Evolutionary conservation across 1,284 basidiomycete species (phyloP).

Genomic region (Microbotryomycetes sp.): DNA sequence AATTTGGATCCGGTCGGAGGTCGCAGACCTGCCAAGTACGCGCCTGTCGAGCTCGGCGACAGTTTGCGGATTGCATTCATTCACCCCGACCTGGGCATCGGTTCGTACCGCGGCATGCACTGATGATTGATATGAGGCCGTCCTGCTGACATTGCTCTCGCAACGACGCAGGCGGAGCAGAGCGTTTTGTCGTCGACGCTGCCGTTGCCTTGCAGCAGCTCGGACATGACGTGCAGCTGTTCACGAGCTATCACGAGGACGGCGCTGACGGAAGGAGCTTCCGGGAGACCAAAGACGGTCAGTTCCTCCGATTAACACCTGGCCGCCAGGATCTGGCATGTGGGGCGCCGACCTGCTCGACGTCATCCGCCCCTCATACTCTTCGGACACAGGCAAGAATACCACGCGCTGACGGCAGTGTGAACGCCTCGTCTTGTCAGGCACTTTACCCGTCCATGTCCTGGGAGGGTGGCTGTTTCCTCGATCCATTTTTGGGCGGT

Average conservation of each 20-base stretch:
- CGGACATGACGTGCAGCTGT: slow-evolving; percentile 84
- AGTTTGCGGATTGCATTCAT: slow-evolving; percentile 67
- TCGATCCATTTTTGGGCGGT: slow-evolving; percentile 62
- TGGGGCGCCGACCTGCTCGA: no score
- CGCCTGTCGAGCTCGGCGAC: slow-evolving; percentile 16
- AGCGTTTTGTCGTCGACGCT: slow-evolving; percentile 91
- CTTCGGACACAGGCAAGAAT: not conserved
- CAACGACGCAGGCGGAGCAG: slow-evolving; percentile 68
- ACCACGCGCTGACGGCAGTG: not conserved
- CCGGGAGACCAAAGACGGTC: slow-evolving; percentile 81
- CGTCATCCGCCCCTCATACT: not conserved
- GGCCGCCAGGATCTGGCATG: not conserved
- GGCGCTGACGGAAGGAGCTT: slow-evolving; percentile 57
- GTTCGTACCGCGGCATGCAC: slow-evolving; percentile 44
- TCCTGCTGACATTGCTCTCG: not conserved
- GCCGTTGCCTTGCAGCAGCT: slow-evolving; percentile 75
- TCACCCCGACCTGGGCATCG: slow-evolving; percentile 92
- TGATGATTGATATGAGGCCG: not conserved
- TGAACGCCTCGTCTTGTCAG: slow-evolving; percentile 45
- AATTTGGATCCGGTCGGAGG: not conserved
- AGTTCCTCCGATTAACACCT: slow-evolving; percentile 17
- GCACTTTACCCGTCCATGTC: slow-evolving; percentile 73
- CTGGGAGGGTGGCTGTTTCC: slow-evolving; percentile 66
- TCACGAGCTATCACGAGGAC: slow-evolving; percentile 87
- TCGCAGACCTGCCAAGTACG: slow-evolving; percentile 1